Percentiles rank a stretch among this genome's conserved stretches.
phyloP scores from a whole-genome alignment of 208 protist species.

The Acanthamoeba triangularis region DNA sequence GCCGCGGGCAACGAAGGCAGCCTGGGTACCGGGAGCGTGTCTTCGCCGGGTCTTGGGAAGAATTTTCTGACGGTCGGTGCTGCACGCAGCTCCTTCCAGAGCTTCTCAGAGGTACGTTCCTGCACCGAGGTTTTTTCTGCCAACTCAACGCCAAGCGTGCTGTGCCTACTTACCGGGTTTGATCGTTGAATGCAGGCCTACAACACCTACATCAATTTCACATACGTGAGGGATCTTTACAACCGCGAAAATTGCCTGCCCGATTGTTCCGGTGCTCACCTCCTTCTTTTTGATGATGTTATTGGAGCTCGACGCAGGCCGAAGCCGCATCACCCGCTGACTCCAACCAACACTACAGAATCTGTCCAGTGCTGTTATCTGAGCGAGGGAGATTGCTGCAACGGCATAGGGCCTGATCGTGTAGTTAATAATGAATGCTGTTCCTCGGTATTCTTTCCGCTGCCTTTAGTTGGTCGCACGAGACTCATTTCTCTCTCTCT shows the following conservation, averaged over 20 bases:
- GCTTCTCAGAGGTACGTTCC: slow-evolving; percentile 1
- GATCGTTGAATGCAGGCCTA: not conserved
- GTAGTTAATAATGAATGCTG: not conserved
- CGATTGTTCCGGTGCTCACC: not conserved
- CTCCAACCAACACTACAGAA: not conserved
- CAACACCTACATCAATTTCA: slow-evolving; percentile 59
- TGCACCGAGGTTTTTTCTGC: no score
- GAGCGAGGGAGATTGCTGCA: slow-evolving; percentile 19
- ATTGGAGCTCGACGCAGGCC: no score
- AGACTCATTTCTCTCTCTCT: not conserved
- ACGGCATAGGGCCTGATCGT: not conserved
- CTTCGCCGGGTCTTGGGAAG: slow-evolving; percentile 54
- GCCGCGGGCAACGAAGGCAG: slow-evolving; percentile 47
- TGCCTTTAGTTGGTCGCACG: not conserved
- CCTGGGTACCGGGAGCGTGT: not conserved
- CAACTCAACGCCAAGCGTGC: no score
- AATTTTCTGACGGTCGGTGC: slow-evolving; percentile 59
- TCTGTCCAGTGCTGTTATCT: not conserved
- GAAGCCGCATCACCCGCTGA: not conserved
- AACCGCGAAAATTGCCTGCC: not conserved
- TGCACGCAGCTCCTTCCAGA: slow-evolving; percentile 24
- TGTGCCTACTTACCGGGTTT: no score
- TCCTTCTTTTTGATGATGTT: not conserved
- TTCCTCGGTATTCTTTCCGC: not conserved
- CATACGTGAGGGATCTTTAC: not conserved